Evolutionary conservation across 345 rosid genomes (phyloP).

Genomic region (Aurinia saxatilis): DNA sequence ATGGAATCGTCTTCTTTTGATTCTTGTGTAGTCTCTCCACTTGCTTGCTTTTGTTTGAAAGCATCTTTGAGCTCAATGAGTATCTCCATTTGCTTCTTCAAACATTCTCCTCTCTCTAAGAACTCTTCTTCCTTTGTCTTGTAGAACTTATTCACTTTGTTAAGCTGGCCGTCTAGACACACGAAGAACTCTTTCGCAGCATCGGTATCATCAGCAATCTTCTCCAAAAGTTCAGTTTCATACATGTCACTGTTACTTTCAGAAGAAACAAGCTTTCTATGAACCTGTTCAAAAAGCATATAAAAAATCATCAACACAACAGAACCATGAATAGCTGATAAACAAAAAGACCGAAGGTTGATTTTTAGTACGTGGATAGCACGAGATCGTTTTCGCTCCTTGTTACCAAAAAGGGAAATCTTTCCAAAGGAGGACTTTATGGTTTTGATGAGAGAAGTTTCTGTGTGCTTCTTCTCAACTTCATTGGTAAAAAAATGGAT

Average conservation of each 20-base stretch:
- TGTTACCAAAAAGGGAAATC: slow-evolving; percentile 38
- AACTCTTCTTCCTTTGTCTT: slow-evolving; percentile 80
- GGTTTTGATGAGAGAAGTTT: slow-evolving; percentile 23
- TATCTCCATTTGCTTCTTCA: slow-evolving; percentile 86
- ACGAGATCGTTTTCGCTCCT: slow-evolving; percentile 38
- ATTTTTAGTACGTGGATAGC: slow-evolving; percentile 54
- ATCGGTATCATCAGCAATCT: slow-evolving; percentile 59
- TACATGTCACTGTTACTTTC: slow-evolving; percentile 59
- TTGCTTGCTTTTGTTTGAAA: slow-evolving; percentile 41
- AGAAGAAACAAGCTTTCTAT: slow-evolving; percentile 62
- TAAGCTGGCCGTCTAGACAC: slow-evolving; percentile 79
- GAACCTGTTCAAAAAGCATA: slow-evolving; percentile 46
- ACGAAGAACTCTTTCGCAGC: slow-evolving; percentile 71
- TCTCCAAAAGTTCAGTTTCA: slow-evolving; percentile 81
- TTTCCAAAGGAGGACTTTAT: slow-evolving; percentile 44
- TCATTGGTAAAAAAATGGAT: slow-evolving; percentile 33
- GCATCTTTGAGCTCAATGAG: slow-evolving; percentile 63
- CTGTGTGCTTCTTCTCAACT: slow-evolving; percentile 10
- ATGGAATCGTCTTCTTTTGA: slow-evolving; percentile 68
- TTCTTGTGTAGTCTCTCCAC: slow-evolving; percentile 46
- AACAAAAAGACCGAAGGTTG: not conserved
- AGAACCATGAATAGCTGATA: not conserved
- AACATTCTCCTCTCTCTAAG: slow-evolving; percentile 74
- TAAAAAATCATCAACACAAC: not conserved
- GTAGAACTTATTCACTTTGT: slow-evolving; percentile 89